phyloP scores from a whole-genome alignment of 176 grass and related monocot species.

The Melocanna baccifera region DNA sequence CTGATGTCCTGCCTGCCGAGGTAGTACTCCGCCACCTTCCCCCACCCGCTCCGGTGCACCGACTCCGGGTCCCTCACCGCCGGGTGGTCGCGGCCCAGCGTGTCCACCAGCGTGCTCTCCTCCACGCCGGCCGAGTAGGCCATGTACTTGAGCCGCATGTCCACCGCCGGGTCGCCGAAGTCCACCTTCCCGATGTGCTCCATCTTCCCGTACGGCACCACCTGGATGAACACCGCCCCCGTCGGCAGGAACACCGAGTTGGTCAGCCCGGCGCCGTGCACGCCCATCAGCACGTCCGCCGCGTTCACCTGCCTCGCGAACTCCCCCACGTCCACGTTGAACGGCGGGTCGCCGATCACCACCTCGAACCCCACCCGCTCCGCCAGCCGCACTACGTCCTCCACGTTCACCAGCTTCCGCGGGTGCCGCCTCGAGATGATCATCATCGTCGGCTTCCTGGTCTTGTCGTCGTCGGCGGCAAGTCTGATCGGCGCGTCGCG shows the following conservation, averaged over 20 bases:
- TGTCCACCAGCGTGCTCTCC: slow-evolving; percentile 80
- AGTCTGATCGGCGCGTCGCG: slow-evolving; percentile 37
- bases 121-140: slow-evolving; percentile 62
- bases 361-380: slow-evolving; percentile 80
- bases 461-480: background rate
- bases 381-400: slow-evolving; percentile 42
- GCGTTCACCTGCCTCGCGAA: slow-evolving; percentile 76
- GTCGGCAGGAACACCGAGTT: slow-evolving; percentile 82
- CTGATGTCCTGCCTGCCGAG: slow-evolving; percentile 72
- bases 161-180: slow-evolving; percentile 58
- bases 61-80: slow-evolving; percentile 59
- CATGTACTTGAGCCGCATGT: slow-evolving; percentile 81
- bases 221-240: slow-evolving; percentile 69
- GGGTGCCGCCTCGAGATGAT: slow-evolving; percentile 78
- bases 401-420: slow-evolving; percentile 62
- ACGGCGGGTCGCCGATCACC: slow-evolving; percentile 65
- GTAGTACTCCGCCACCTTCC: slow-evolving; percentile 63
- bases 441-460: slow-evolving; percentile 55
- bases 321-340: slow-evolving; percentile 64
- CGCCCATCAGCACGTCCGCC: slow-evolving; percentile 71
- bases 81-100: slow-evolving; percentile 59
- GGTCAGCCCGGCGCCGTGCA: slow-evolving; percentile 87
- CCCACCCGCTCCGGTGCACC: slow-evolving; percentile 65
- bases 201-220: slow-evolving; percentile 77
- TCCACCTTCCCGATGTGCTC: slow-evolving; percentile 68